phyloP scores from a whole-genome alignment of 495 filamentous ascomycete genomes.

The Aspergillus coremiiformis region DNA sequence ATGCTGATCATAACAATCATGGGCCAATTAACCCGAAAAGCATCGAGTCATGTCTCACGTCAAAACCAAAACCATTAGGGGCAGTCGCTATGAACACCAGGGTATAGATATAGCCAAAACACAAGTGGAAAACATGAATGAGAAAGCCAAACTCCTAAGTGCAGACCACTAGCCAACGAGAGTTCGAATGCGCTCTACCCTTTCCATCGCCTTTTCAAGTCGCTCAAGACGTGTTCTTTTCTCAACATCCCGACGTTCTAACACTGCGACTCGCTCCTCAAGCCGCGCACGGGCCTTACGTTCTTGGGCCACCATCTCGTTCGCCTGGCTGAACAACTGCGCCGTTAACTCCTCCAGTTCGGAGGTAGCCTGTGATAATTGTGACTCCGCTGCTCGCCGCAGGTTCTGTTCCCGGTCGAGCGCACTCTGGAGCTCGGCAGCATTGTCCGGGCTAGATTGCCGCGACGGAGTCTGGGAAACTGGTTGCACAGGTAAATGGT shows the following conservation, averaged over 20 bases:
- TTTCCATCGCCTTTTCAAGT: slow-evolving; percentile 70
- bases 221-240: slow-evolving; percentile 63
- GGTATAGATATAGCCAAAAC: not conserved
- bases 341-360: slow-evolving; percentile 89
- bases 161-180: slow-evolving; percentile 50
- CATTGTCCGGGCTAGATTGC: slow-evolving; percentile 23
- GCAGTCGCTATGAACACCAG: not conserved
- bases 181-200: slow-evolving; percentile 66
- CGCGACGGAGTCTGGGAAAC: slow-evolving; percentile 21
- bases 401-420: slow-evolving; percentile 63
- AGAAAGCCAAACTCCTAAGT: not conserved
- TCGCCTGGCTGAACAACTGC: slow-evolving; percentile 84
- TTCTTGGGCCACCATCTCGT: slow-evolving; percentile 94
- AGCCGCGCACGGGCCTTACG: slow-evolving; percentile 69
- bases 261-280: slow-evolving; percentile 62
- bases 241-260: slow-evolving; percentile 64
- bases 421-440: slow-evolving; percentile 58
- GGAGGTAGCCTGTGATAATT: slow-evolving; percentile 58
- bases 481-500: slow-evolving; percentile 30
- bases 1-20: slow-evolving; percentile 8
- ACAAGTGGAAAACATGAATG: slow-evolving; percentile 5
- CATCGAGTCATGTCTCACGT: slow-evolving; percentile 11
- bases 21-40: slow-evolving; percentile 1
- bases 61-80: not conserved
- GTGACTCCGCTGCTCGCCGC: slow-evolving; percentile 66